phyloP scores from a whole-genome alignment of 352 stramenopile genomes.

The Globisporangium iwayamae region DNA sequence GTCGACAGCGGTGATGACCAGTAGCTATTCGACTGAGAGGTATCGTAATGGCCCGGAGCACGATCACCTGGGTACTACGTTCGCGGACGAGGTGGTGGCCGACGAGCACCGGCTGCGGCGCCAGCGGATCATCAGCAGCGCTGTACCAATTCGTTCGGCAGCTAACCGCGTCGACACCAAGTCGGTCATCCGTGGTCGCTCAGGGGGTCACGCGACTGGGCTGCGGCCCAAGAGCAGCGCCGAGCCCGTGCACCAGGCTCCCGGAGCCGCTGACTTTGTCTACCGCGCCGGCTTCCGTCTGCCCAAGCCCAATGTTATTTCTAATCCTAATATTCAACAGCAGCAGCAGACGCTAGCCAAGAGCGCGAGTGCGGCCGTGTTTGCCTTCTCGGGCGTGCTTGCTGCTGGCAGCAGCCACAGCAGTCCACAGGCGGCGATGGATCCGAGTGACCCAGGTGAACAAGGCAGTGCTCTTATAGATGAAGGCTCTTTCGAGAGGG shows the following conservation, averaged over 20 bases:
- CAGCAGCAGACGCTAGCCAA: constrained; percentile 4
- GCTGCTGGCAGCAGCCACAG: neutral
- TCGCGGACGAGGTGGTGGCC: constrained; percentile 17
- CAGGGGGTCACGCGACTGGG: constrained; percentile 19
- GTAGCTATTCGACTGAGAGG: neutral
- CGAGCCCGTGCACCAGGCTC: constrained; percentile 35
- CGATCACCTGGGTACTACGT: constrained; percentile 2
- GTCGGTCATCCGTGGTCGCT: constrained; percentile 39
- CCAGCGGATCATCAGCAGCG: constrained; percentile 19
- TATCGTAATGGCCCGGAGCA: constrained; percentile 1
- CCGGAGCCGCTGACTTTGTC: constrained; percentile 45
- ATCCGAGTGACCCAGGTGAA: neutral
- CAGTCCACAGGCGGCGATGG: neutral
- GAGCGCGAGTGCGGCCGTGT: constrained; percentile 17
- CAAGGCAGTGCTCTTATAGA: constrained; percentile 15
- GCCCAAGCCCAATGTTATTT: constrained; percentile 21
- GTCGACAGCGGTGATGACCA: neutral
- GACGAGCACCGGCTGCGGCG: constrained; percentile 36
- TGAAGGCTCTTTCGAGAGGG: constrained; percentile 39
- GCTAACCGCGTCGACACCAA: constrained; percentile 49
- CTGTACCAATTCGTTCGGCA: constrained; percentile 5
- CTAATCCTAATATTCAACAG: neutral
- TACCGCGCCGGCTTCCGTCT: constrained; percentile 63
- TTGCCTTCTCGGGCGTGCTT: constrained; percentile 15
- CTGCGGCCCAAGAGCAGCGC: constrained; percentile 29